These are phyloP conservation scores for Neoboletus subvelutipes DNA, from an alignment of 768 basidiomycete genomes.

Conservation along the genomic window DNA sequence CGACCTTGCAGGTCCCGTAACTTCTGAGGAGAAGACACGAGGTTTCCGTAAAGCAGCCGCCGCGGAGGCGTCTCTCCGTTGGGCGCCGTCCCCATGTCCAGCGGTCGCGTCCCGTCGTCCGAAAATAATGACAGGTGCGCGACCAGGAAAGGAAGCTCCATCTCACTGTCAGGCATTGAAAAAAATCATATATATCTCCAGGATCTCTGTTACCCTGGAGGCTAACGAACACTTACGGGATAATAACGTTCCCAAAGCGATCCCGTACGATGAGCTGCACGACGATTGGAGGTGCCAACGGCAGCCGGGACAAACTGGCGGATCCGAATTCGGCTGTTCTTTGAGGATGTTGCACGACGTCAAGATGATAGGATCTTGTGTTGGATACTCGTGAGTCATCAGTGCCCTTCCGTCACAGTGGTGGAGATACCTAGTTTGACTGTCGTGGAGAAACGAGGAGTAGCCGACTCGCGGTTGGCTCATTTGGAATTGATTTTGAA, in stretches of 20 bases:
- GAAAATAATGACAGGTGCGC: constrained; percentile 78
- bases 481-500: constrained; percentile 36
- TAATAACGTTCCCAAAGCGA: constrained; percentile 63
- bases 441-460: constrained; percentile 55
- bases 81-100: constrained; percentile 65
- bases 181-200: constrained; percentile 24
- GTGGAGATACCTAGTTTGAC: constrained; percentile 49
- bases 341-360: constrained; percentile 83
- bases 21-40: constrained; percentile 80
- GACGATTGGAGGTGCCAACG: constrained; percentile 81
- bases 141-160: constrained; percentile 84
- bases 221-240: constrained; percentile 62
- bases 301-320: constrained; percentile 71
- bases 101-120: constrained; percentile 58
- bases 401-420: constrained; percentile 8
- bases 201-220: constrained; percentile 17
- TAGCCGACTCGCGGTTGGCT: constrained; percentile 55
- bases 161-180: constrained; percentile 53
- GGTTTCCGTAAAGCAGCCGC: constrained; percentile 76
- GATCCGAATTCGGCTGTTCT: constrained; percentile 80
- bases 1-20: constrained; percentile 80
- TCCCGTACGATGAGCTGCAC: constrained; percentile 78
- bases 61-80: constrained; percentile 43
- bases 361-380: constrained; percentile 69
- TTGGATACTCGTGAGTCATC: constrained; percentile 20